Conservation (phyloP, 2,329 filamentous ascomycete genomes). For the Paracoccidioides brasiliensis region DNA sequence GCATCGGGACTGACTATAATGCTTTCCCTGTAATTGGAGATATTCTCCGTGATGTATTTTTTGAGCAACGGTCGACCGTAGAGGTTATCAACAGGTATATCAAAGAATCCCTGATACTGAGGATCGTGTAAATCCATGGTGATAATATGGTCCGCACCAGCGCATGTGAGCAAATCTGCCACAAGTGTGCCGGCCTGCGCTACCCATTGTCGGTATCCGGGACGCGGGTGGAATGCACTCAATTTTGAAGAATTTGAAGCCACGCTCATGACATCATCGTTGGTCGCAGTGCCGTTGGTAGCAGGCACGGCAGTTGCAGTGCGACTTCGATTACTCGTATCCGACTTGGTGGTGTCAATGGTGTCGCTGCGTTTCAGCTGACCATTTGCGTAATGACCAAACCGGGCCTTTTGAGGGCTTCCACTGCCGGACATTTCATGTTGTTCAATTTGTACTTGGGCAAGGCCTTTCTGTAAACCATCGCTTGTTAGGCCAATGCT, state of each 20-base stretch:
- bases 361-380: constrained; percentile 26
- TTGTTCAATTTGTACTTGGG: constrained; percentile 51
- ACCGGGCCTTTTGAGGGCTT: constrained; percentile 31
- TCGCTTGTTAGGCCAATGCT: constrained; percentile 55
- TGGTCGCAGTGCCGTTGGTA: constrained; percentile 41
- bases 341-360: constrained; percentile 25
- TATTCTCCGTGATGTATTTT: constrained; percentile 62
- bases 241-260: constrained; percentile 38
- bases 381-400: constrained; percentile 27
- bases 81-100: constrained; percentile 95
- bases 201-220: constrained; percentile 97
- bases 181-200: constrained; percentile 92
- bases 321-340: constrained; percentile 14
- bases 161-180: constrained; percentile 85
- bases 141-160: constrained; percentile 91
- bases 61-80: constrained; percentile 52
- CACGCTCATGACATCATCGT: constrained; percentile 51
- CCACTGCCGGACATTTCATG: constrained; percentile 24
- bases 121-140: constrained; percentile 95
- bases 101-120: constrained; percentile 97
- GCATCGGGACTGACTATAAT: constrained; percentile 95
- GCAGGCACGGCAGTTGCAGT: constrained; percentile 23
- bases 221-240: constrained; percentile 62
- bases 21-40: constrained; percentile 69
- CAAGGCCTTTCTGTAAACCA: constrained; percentile 57